Base-by-base conservation (phyloP, 495 filamentous ascomycete genomes). In the Lindgomyces ingoldianus region DNA sequence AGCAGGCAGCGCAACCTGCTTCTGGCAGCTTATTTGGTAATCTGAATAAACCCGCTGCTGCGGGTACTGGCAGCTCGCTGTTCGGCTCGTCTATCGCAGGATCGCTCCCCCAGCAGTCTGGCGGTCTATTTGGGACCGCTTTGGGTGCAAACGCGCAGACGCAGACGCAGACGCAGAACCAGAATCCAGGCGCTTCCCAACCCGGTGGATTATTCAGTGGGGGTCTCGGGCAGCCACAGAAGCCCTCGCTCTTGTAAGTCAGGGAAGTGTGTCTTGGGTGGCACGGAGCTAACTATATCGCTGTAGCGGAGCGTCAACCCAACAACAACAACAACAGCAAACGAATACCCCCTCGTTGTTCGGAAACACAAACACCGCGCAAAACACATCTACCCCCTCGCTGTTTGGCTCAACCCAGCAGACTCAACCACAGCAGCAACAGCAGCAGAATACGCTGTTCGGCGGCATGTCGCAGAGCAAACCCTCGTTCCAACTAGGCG, bases 51-150 rank as follows among this genome's bases (percentile, higher is more conserved):
- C 65, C 65, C 19, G 60, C 66, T 18, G 14, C 56, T 11, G 61
- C 63, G n/a, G 26, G 30, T n/a, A 29, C 52, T 68, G 69, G 53
- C 10, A 77, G 80, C 27, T 77, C 78, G 39, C 72, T 86, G 55
- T 88, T 88, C 72, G 83, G 82, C 46, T 73, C 73, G 42, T 64
- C 81, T 10, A 72, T 75, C 2, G 64, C 76, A 47, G 68, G 77
- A 26, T 74, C 81, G 52, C 80, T 83, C 53, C 77, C 80, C 1
- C 68, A 75, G 57, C 78, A 75, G 45, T 75, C 72, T 49, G 77
- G 74, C 25, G 71, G 70, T 62, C 65, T 78, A 19, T 78, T 77
- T 68, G 73, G 76, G 49, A 69, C 72, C 42, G 54, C 75, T 0
- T 66, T 74, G 29, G 73, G 62, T 53, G 73, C 11, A 22, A 67